Conservation (phyloP, 83 land plant genomes). For the Thuja plicata region DNA sequence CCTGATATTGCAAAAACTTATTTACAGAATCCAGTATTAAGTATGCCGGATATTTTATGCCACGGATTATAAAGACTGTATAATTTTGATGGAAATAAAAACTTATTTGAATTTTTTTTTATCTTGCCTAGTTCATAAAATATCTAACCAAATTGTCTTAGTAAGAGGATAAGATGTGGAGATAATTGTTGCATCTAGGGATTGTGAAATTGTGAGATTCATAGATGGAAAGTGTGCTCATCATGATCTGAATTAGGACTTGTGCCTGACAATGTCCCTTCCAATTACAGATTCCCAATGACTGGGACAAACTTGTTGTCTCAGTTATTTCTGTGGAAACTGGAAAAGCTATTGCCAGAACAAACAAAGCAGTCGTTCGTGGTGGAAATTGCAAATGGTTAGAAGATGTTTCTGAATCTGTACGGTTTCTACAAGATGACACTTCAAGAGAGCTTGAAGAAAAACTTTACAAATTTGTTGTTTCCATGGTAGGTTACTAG, state of each 20-base stretch:
- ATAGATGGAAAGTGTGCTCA: neutral
- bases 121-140: neutral
- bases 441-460: conserved; percentile 46
- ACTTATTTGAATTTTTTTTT: neutral
- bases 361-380: conserved; percentile 49
- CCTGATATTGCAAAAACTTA: neutral
- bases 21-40: neutral
- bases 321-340: conserved; percentile 56
- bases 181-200: neutral
- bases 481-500: conserved; percentile 47
- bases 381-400: conserved; percentile 77
- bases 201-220: neutral
- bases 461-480: conserved; percentile 51
- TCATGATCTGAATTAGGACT: neutral
- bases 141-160: neutral
- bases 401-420: conserved; percentile 66
- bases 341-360: conserved; percentile 59
- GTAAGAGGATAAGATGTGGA: neutral
- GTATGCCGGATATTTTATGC: neutral
- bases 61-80: neutral
- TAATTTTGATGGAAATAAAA: neutral
- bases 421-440: conserved; percentile 43
- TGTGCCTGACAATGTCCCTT: neutral
- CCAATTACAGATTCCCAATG: conserved; percentile 64
- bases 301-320: conserved; percentile 79